Base-by-base conservation (phyloP, 805 yeast species). In the Wickerhamiella brachini region DNA sequence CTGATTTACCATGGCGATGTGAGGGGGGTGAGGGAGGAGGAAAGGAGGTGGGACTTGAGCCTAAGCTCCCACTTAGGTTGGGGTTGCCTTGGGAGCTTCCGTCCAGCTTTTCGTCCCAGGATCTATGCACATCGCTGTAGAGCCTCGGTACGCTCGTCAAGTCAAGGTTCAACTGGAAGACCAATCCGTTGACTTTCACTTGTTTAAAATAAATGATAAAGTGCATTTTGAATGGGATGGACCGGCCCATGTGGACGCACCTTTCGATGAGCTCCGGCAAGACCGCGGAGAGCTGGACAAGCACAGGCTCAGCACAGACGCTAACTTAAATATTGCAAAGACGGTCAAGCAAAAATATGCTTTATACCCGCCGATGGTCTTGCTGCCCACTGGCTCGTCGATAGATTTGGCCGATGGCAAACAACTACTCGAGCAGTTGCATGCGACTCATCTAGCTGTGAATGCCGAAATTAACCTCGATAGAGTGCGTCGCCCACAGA, bases 401-500 rank as follows among this genome's bases (percentile, higher is more conserved):
- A 29, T 24, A 18, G 21, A 18, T 5, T 22, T 5, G 2, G 39
- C 23, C 2, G 58, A 51, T 2, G 39, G 48, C 1, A 17, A 21
- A 2, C 45, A 51, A 24, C 54, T 69, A 53, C 51, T 52, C 41
- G 31, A 52, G 39, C 52, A 53, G 6, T 52, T 72, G 52, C 49
- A 66, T 23, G 52, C 50, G 42, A 76, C 87, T 0, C 89, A 84
- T 57, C 63, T 84, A 4, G 95, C 95, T 0, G 64, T 79, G 5
- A 85, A 86, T 57, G 75, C 72, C 53, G 93, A 94, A 0, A 85
- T 86, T 9, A 57, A 54, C 2, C 73, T 71, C 47, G 85, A 82
- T 56, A 64, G 67, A 4, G 74, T 80, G 73, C 67, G 95, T 42
- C 63, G 81, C 31, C 95, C 95, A 0, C 73, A 78, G 47, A 65